Evolutionary conservation across 1,139 yeast genomes (phyloP).

Genomic region (Lodderomyces metapsilosis): DNA sequence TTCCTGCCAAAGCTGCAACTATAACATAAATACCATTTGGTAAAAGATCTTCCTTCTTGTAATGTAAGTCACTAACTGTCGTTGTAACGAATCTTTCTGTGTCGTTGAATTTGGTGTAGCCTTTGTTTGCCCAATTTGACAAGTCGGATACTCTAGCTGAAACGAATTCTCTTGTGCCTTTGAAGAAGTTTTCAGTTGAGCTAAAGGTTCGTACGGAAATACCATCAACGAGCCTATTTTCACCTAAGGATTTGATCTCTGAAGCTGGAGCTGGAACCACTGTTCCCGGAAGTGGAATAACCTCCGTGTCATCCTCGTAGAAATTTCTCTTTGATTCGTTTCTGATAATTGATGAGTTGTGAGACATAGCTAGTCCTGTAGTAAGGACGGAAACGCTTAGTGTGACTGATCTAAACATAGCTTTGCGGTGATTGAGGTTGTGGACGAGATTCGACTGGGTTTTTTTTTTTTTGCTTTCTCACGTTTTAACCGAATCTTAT

Average conservation of each 20-base stretch:
- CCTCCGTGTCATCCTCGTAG: constrained; percentile 57
- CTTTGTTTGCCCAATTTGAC: constrained; percentile 27
- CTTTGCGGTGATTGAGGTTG: not conserved
- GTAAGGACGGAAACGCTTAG: constrained; percentile 12
- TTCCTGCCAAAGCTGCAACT: constrained; percentile 79
- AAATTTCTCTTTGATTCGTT: constrained; percentile 47
- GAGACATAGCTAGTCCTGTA: constrained; percentile 10
- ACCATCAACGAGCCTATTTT: constrained; percentile 53
- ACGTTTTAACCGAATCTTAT: not conserved
- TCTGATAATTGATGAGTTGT: constrained; percentile 11
- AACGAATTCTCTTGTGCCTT: constrained; percentile 40
- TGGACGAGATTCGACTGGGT: not conserved
- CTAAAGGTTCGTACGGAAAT: constrained; percentile 55
- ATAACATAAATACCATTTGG: constrained; percentile 74
- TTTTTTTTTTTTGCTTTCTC: not conserved
- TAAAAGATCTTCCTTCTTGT: constrained; percentile 67
- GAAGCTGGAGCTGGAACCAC: constrained; percentile 51
- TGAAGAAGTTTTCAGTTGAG: constrained; percentile 48
- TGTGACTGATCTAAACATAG: constrained; percentile 13
- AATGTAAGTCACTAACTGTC: constrained; percentile 69
- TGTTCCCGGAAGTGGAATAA: constrained; percentile 55
- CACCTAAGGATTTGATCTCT: constrained; percentile 40
- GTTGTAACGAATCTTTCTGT: constrained; percentile 67
- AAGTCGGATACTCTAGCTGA: constrained; percentile 17
- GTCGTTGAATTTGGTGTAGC: constrained; percentile 51